A percentile compares a stretch with the other conserved stretches of the same genome.
Conservation (phyloP, 2,329 filamentous ascomycete genomes). For the Ascochyta rabiei region DNA sequence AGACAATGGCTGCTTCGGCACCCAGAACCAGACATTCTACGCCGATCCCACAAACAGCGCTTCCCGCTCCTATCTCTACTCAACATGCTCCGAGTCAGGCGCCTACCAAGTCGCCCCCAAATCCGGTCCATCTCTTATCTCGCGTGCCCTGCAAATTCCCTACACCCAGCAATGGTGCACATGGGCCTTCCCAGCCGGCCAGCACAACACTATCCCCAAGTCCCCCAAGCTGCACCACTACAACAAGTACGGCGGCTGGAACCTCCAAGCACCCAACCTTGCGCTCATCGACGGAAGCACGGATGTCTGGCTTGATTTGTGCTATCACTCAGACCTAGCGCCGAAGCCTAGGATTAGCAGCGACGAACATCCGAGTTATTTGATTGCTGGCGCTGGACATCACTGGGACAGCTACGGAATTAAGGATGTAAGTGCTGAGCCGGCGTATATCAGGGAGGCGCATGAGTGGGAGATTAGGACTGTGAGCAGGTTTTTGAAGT, state of each 20-base stretch:
- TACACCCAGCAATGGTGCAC: conserved; percentile 63
- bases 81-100: conserved; percentile 57
- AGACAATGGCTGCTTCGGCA: conserved; percentile 53
- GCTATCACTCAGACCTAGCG: conserved; percentile 57
- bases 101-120: conserved; percentile 57
- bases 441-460: conserved; percentile 58
- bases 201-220: conserved; percentile 53
- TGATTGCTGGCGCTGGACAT: conserved; percentile 60
- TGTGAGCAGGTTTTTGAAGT: conserved; percentile 46
- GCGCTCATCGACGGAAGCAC: conserved; percentile 60
- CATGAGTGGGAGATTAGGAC: conserved; percentile 59
- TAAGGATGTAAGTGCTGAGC: conserved; percentile 53
- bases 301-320: conserved; percentile 61
- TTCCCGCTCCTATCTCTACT: conserved; percentile 58
- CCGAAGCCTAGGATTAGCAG: conserved; percentile 44
- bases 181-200: conserved; percentile 59
- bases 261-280: conserved; percentile 55
- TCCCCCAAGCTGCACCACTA: conserved; percentile 52
- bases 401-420: conserved; percentile 58
- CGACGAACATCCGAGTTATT: conserved; percentile 56
- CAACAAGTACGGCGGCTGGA: conserved; percentile 57
- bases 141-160: conserved; percentile 53
- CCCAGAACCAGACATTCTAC: conserved; percentile 53
- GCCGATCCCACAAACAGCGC: conserved; percentile 51
- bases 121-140: conserved; percentile 55